These are phyloP conservation scores for Lycium barbarum DNA, from an alignment of 257 asterid genomes.

Conservation along the genomic window DNA sequence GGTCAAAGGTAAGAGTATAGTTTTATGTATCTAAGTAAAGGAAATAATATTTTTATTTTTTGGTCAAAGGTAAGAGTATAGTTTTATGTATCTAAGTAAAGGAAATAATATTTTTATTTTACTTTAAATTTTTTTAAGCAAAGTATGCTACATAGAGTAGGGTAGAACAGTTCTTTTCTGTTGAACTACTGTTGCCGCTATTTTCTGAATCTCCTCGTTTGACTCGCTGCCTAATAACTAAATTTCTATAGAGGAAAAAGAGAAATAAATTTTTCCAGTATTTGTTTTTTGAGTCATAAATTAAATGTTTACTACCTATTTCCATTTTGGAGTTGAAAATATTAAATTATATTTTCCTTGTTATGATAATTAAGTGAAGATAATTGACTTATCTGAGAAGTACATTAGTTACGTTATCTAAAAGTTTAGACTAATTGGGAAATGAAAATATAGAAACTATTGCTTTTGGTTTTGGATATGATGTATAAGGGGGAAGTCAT, in stretches of 20 bases:
- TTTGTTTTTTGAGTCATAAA: neutral
- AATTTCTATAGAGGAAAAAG: neutral
- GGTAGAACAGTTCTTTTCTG: constrained; percentile 42
- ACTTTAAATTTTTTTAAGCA: neutral
- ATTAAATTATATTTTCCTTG: neutral
- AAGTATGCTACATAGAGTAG: constrained; percentile 19
- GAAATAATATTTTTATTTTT: neutral
- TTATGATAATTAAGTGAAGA: neutral
- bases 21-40: neutral
- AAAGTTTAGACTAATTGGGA: neutral
- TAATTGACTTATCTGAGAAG: neutral
- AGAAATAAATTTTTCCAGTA: neutral
- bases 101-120: neutral
- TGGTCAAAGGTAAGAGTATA: neutral
- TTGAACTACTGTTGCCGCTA: constrained; percentile 34
- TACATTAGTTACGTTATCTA: neutral
- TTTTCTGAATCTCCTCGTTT: constrained; percentile 16
- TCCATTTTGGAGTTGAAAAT: neutral
- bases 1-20: neutral
- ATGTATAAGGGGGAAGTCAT: neutral
- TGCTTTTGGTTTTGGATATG: neutral
- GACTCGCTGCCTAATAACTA: constrained; percentile 10
- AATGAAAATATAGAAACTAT: neutral
- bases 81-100: neutral
- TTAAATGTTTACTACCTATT: neutral